A percentile compares a stretch with the other conserved stretches of the same genome.
Conservation (phyloP, 2,329 filamentous ascomycete species). For the Calycina herbarum region DNA sequence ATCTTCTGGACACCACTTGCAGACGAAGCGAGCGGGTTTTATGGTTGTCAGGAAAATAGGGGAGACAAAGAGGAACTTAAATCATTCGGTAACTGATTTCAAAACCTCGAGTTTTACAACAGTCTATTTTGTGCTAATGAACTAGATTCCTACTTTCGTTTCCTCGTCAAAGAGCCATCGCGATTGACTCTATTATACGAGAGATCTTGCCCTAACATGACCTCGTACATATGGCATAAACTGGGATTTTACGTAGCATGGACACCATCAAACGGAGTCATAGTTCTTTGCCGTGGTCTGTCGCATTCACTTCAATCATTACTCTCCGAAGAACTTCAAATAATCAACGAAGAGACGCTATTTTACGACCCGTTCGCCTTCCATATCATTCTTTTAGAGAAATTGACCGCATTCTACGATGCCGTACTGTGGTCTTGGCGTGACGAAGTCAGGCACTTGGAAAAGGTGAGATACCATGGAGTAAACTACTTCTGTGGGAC, state of each 20-base stretch:
- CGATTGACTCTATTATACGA: too few relatives aligned
- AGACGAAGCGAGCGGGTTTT: too few relatives aligned
- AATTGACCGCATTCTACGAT: conserved; percentile 38
- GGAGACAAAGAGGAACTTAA: too few relatives aligned
- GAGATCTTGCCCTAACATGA: too few relatives aligned
- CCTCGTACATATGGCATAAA: conserved; percentile 6
- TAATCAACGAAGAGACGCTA: not conserved
- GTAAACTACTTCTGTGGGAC: too few relatives aligned
- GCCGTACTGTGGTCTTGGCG: conserved; percentile 44
- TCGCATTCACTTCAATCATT: not conserved
- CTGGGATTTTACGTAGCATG: not conserved
- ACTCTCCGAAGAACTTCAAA: not conserved
- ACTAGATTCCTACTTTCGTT: too few relatives aligned
- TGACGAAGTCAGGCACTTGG: conserved; percentile 39
- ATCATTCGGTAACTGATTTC: too few relatives aligned
- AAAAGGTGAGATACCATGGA: not conserved
- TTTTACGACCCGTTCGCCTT: conserved; percentile 40
- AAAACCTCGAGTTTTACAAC: too few relatives aligned
- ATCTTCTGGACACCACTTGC: too few relatives aligned
- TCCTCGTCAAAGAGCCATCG: too few relatives aligned
- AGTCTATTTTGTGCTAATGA: too few relatives aligned
- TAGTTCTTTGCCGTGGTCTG: conserved; percentile 4
- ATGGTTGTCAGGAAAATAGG: too few relatives aligned
- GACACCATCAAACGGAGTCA: not conserved
- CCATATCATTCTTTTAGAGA: conserved; percentile 36